Base-by-base conservation (phyloP, 2,329 filamentous ascomycete species). In the Fusarium gaditjirri region DNA sequence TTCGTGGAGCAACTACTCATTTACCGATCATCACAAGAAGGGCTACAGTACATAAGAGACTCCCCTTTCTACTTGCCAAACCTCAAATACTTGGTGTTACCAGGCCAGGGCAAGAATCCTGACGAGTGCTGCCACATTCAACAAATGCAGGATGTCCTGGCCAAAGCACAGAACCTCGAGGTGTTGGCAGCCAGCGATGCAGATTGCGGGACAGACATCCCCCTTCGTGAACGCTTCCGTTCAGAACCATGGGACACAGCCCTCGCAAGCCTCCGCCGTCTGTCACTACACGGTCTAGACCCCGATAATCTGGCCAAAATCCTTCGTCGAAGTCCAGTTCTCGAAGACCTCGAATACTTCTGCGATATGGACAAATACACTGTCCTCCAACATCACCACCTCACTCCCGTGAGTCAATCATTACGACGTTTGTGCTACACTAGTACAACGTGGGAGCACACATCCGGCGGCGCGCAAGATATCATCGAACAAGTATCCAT, bases 341-440 rank as follows among this genome's bases (percentile, higher is more conserved):
- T 77, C 3, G 76, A 77, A 50, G 76, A 77, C 9, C 54, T 77
- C 4, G 76, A 77, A 43, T 77, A 77, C 41, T 77, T 77, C 23
- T 77, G 76, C 43, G 75, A 77, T 27, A 76, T 77, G 75, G 73
- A 77, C 50, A 77, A 77, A 47, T 77, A 77, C 27, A 77, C 76
- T 5, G 65, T 76, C 11, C 68, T 77, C 12, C 76, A 77, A 36
- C 68, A 75, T 14, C 61, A 66, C 7, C 76, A 77, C 25, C 61
- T 77, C 13, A 29, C 42, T 5, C 43, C 75, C 0, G 61, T 76
- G 16, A 71, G 66, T 19, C 60, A 64, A 16, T 75, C 73, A 23
- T 44, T 77, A 17, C 66, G 75, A 19, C 69, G 76, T 17, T 13
- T 77, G 35, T 77, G 76, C 44, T 77, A 77, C 35, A 77, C 76